Evolutionary conservation across 805 yeast genomes (phyloP), one percentile per base, ranked within the genome.

Genomic region (Candida jianshihensis): DNA sequence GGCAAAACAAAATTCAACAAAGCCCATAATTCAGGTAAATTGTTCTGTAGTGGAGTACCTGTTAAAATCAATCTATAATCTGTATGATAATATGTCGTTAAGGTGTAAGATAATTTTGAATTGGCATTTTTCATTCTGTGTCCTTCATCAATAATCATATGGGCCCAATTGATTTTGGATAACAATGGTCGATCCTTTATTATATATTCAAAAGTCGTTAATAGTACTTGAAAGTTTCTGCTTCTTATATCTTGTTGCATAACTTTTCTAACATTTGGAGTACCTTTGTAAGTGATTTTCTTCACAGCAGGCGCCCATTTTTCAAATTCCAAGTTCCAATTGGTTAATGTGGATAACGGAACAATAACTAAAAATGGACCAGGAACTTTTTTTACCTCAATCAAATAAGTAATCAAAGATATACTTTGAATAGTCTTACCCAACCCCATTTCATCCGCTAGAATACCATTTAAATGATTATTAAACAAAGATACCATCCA

Each of bases 381-480:
- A 32, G 69, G 71, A 31, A 69, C 73, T 37, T 78, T 71, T 50
- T 84, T 84, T 28, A 59, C 65, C 52, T 84, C 94, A 40, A 73
- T 71, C 37, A 85, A 63, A 53, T 85, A 79, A 2, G 90, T 72
- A 16, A 84, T 66, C 47, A 84, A 64, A 0, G 92, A 82, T 39
- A 84, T 78, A n/a, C 89, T 75, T 57, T 84, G 94, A 73, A 51
- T 68, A 60, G 99, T 92, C 58, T 92, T 92, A 59, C 99, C 99
- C 43, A 92, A 70, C 44, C 99, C 99, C 99, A 92, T 92, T 62
- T 92, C 99, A 67, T 92, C 99, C 1, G 99, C 99, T 39, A 92
- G 64, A 46, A 92, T 92, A 68, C 99, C 99, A 57, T 92, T 92
- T 52, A 92, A 71, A 59, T 87, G 95, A 61, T 92, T 92, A 57